Percentiles rank a stretch among this genome's conserved stretches.
phyloP scores from a whole-genome alignment of 345 rosid species.

The Hibiscus mutabilis region DNA sequence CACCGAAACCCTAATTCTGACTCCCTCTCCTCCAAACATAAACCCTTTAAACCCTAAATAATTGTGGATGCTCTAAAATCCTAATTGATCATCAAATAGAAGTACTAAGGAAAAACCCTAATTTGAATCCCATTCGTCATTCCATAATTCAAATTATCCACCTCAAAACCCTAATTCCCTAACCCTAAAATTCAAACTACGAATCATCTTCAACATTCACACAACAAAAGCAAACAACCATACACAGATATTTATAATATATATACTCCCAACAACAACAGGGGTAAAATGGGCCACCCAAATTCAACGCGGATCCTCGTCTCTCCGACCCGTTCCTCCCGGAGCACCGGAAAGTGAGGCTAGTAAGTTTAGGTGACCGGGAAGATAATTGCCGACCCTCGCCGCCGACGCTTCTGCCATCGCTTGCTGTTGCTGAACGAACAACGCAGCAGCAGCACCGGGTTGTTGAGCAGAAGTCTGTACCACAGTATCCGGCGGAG shows the following conservation, averaged over 20 bases:
- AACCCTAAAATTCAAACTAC: slow-evolving; percentile 29
- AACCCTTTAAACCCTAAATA: slow-evolving; percentile 16
- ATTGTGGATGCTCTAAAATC: too few species aligned
- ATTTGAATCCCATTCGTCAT: slow-evolving; percentile 19
- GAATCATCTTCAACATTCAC: slow-evolving; percentile 34
- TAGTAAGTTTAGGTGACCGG: slow-evolving; percentile 76
- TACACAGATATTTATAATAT: slow-evolving; percentile 13
- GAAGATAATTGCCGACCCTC: slow-evolving; percentile 72
- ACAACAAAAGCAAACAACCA: slow-evolving; percentile 14
- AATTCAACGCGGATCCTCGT: slow-evolving; percentile 49
- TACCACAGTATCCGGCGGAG: slow-evolving; percentile 61
- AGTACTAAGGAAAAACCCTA: slow-evolving; percentile 19
- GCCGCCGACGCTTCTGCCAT: slow-evolving; percentile 97
- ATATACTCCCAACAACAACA: slow-evolving; percentile 8
- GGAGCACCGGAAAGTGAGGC: slow-evolving; percentile 77
- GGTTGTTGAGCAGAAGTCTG: slow-evolving; percentile 48
- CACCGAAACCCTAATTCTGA: background rate
- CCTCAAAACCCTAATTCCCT: slow-evolving; percentile 26
- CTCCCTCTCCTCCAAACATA: slow-evolving; percentile 1
- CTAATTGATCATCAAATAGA: slow-evolving; percentile 29
- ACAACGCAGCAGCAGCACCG: slow-evolving; percentile 27
- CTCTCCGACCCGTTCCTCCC: slow-evolving; percentile 60
- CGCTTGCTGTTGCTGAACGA: slow-evolving; percentile 69
- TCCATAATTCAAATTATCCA: slow-evolving; percentile 12
- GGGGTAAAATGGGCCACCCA: background rate